Conservation (phyloP, 2,329 filamentous ascomycete species). For the Claviceps sp. region DNA sequence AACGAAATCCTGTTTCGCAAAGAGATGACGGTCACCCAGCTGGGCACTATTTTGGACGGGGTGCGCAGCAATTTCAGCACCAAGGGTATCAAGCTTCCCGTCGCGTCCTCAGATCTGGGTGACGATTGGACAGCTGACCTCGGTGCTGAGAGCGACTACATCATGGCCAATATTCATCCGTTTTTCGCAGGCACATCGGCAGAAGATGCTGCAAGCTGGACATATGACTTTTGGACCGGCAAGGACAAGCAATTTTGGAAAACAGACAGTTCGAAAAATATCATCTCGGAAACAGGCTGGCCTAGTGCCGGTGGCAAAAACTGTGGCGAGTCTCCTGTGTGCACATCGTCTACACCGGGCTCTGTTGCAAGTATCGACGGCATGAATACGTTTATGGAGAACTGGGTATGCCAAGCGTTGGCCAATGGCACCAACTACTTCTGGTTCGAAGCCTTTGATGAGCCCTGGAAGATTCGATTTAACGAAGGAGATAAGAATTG, state of each 20-base stretch:
- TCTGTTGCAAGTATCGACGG: conserved; percentile 67
- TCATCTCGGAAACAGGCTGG: conserved; percentile 91
- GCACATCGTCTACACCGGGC: conserved; percentile 35
- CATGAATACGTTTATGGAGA: conserved; percentile 75
- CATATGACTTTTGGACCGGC: conserved; percentile 64
- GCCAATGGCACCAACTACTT: conserved; percentile 83
- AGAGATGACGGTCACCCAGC: conserved; percentile 51
- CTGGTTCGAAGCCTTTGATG: conserved; percentile 95
- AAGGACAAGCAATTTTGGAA: conserved; percentile 56
- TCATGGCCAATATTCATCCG: conserved; percentile 95
- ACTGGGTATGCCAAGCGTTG: conserved; percentile 72
- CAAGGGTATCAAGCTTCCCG: conserved; percentile 54
- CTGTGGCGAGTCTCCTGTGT: conserved; percentile 48
- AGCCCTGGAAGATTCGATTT: conserved; percentile 80
- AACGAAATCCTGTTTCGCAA: conserved; percentile 70
- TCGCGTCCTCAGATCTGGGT: conserved; percentile 81
- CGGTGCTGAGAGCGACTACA: conserved; percentile 59
- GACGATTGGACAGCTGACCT: conserved; percentile 70
- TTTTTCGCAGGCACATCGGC: conserved; percentile 77
- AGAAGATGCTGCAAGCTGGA: conserved; percentile 62
- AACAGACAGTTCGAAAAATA: conserved; percentile 48
- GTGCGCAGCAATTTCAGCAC: conserved; percentile 62
- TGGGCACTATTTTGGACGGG: conserved; percentile 50
- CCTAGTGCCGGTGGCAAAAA: conserved; percentile 68
- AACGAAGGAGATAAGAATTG: conserved; percentile 58